Percentiles rank a stretch among this genome's conserved stretches.
phyloP scores from a whole-genome alignment of 2,329 filamentous ascomycete genomes.

The Pseudocercospora fuligena region DNA sequence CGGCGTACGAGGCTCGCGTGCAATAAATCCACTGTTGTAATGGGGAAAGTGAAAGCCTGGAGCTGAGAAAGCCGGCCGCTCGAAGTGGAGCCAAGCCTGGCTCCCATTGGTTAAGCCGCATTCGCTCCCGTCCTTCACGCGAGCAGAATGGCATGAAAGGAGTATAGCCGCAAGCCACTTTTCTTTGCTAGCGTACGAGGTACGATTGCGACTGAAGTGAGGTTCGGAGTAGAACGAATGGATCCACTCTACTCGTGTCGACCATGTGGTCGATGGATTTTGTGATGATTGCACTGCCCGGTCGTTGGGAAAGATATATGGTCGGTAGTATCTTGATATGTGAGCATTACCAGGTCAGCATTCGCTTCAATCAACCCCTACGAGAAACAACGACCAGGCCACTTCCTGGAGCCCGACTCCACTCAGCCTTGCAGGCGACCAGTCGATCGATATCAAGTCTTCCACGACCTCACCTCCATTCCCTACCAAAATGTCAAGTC shows the following conservation, averaged over 20 bases:
- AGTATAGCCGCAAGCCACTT: slow-evolving; percentile 6
- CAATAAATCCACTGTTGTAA: neutral
- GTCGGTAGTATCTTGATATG: neutral
- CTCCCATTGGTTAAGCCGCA: neutral
- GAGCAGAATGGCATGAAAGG: neutral
- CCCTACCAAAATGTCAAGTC: slow-evolving; percentile 17
- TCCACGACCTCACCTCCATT: neutral
- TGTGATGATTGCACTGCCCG: neutral
- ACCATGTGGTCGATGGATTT: neutral
- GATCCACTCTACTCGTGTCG: neutral
- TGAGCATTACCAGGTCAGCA: neutral
- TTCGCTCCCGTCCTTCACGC: neutral
- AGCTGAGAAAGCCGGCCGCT: neutral
- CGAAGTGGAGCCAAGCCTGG: neutral
- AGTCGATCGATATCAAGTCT: no score
- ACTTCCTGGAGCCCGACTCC: neutral
- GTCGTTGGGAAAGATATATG: neutral
- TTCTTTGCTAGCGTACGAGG: slow-evolving; percentile 12
- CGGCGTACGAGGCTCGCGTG: slow-evolving; percentile 21
- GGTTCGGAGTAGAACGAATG: neutral
- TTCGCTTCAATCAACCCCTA: neutral
- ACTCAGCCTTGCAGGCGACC: neutral
- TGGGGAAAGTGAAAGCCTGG: neutral
- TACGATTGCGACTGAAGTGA: neutral
- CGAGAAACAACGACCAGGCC: neutral